Evolutionary conservation across 129 eudicot species (phyloP).

Genomic region (Erigeron canadensis): DNA sequence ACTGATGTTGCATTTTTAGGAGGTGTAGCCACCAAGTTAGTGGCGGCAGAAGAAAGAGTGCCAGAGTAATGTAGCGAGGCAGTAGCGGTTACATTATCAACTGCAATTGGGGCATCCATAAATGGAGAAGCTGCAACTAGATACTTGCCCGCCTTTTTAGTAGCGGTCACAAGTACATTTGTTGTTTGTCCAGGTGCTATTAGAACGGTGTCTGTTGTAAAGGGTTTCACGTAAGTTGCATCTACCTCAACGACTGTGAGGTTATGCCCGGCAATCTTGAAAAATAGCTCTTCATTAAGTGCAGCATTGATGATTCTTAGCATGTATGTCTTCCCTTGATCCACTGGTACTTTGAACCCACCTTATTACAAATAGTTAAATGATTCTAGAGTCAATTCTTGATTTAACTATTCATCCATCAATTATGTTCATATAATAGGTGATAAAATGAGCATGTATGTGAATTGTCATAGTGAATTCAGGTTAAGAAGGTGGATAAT

Average conservation of each 20-base stretch:
- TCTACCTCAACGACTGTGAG: conserved; percentile 74
- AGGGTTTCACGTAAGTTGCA: conserved; percentile 69
- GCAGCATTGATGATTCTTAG: conserved; percentile 70
- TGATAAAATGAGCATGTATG: neutral
- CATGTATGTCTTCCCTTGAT: conserved; percentile 60
- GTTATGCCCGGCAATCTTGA: conserved; percentile 63
- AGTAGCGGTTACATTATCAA: conserved; percentile 67
- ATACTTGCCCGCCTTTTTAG: conserved; percentile 48
- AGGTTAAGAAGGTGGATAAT: neutral
- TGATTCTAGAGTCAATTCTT: neutral
- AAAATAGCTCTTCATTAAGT: conserved; percentile 74
- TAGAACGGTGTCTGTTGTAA: conserved; percentile 51
- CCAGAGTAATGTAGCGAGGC: conserved; percentile 61
- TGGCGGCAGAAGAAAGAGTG: conserved; percentile 38
- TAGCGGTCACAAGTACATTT: conserved; percentile 47
- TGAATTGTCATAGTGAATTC: neutral
- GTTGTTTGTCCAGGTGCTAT: conserved; percentile 82
- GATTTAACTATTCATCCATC: no score
- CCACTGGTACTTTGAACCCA: conserved; percentile 54
- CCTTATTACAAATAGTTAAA: conserved; percentile 29
- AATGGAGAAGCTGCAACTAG: conserved; percentile 58
- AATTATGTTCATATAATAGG: neutral
- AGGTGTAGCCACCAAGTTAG: conserved; percentile 56
- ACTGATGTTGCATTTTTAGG: conserved; percentile 61
- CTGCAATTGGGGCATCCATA: conserved; percentile 59